Evolutionary conservation across 2,329 filamentous ascomycete species (phyloP).

Genomic region (Trichoderma gracile): DNA sequence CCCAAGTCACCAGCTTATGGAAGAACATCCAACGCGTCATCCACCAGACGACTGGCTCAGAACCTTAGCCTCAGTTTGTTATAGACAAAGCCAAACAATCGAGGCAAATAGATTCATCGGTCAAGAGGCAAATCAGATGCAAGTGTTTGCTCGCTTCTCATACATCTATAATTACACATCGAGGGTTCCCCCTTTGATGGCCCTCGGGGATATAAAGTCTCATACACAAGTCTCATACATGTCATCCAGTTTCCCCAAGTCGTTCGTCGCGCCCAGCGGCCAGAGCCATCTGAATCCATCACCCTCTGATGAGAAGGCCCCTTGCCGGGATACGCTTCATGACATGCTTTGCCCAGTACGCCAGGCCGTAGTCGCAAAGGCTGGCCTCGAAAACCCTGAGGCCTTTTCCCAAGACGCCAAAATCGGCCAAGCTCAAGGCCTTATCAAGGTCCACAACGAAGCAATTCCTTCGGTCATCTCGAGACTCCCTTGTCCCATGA

Average conservation of each 20-base stretch:
- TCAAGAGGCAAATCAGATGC: too few species aligned
- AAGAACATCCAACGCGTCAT: too few species aligned
- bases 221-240: background rate
- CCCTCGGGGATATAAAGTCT: background rate
- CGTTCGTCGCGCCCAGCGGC: background rate
- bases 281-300: background rate
- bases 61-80: too few species aligned
- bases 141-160: too few species aligned
- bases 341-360: background rate
- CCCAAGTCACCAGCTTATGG: too few species aligned
- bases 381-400: background rate
- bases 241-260: background rate
- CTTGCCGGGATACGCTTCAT: background rate
- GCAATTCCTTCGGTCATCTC: background rate
- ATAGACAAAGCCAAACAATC: too few species aligned
- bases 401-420: background rate
- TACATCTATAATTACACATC: background rate
- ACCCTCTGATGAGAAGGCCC: background rate
- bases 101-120: too few species aligned
- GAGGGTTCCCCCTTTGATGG: background rate
- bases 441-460: background rate
- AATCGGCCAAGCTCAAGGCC: background rate
- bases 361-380: constrained; percentile 3
- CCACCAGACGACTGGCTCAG: too few species aligned
- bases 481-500: background rate